Base-by-base conservation (phyloP, 257 asterid genomes). In the Prunella vulgaris region DNA sequence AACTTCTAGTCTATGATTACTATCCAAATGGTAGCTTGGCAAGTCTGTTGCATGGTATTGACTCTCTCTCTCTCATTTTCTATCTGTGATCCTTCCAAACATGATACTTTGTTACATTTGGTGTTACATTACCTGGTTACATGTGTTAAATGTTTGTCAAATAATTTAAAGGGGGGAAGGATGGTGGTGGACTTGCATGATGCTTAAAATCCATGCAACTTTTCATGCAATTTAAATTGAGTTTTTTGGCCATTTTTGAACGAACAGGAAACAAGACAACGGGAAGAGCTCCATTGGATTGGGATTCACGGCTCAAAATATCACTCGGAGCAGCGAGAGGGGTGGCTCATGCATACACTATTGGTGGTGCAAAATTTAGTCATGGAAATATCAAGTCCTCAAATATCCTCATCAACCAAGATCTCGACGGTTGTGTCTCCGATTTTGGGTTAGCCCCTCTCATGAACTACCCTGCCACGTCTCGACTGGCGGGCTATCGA, bases 371-470 rank as follows among this genome's bases (percentile, higher is more conserved):
- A 13, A 90, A 82, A 74, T 80, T 90, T 69, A 72, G 86, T 37
- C 98, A 92, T 57, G 98, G 98, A 68, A 92, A 92, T 82, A 80
- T 92, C 12, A 92, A 90, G 67, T 85, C 98, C 32, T 86, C 95
- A 7, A 92, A 92, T 48, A 71, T 90, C 85, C 96, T 92, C 78
- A 82, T 90, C 32, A 90, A 82, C 80, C 93, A 88, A 58, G 90
- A 92, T 51, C 80, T 80, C 5, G 95, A 87, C 0, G 81, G 88
- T 5, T 78, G 96, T 21, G 86, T 92, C 68, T 88, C 97, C 0
- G 98, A 92, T 71, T 82, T 85, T 4, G 96, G 98, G 37, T 73
- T 92, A 49, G 91, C 90, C 56, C 87, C 96, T 10, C 85, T 92
- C 13, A 90, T 92, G 98, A 88, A 83, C 84, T 75, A 81, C 40